Evolutionary conservation across 768 basidiomycete genomes (phyloP).

Genomic region (Phaffia tasmanica): DNA sequence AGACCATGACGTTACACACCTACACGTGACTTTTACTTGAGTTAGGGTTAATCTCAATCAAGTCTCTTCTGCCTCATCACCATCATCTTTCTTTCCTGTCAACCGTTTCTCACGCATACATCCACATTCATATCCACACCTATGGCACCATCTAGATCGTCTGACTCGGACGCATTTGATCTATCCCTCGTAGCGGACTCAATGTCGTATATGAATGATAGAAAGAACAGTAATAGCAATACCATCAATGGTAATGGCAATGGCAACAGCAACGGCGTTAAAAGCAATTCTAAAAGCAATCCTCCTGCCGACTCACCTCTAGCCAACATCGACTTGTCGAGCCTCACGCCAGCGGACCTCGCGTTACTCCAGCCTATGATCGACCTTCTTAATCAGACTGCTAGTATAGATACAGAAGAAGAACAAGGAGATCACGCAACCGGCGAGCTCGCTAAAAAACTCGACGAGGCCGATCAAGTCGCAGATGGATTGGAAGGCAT

Average conservation of each 20-base stretch:
- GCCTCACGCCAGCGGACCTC: slow-evolving; percentile 8
- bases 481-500: slow-evolving; percentile 19
- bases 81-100: background rate
- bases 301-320: slow-evolving; percentile 8
- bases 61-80: background rate
- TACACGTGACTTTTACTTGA: background rate
- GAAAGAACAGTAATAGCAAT: slow-evolving; percentile 16
- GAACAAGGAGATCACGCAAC: slow-evolving; percentile 29
- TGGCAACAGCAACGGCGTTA: background rate
- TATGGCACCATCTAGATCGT: slow-evolving; percentile 32
- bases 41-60: background rate
- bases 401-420: slow-evolving; percentile 3
- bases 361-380: slow-evolving; percentile 18
- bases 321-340: slow-evolving; percentile 20
- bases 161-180: slow-evolving; percentile 15
- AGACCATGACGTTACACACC: too few relatives aligned
- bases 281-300: slow-evolving; percentile 7
- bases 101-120: slow-evolving; percentile 37
- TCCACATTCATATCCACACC: slow-evolving; percentile 37
- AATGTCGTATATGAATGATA: slow-evolving; percentile 26
- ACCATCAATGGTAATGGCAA: background rate
- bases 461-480: slow-evolving; percentile 18
- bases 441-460: slow-evolving; percentile 3
- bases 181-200: slow-evolving; percentile 29
- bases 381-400: slow-evolving; percentile 12